Conservation (phyloP, 345 rosid genomes). For the Kandelia obovata region DNA sequence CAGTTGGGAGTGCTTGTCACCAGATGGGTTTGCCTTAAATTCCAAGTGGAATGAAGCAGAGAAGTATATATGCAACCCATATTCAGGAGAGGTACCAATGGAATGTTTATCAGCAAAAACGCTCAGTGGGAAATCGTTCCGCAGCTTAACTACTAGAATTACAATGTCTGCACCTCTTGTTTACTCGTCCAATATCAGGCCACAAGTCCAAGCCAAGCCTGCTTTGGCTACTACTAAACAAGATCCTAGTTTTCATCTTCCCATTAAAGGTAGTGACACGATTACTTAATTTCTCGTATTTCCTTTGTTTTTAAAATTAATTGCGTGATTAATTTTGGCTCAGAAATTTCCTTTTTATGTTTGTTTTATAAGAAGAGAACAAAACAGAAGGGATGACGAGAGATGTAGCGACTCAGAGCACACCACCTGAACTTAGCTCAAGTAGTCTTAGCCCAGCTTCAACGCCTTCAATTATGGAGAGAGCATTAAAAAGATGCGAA, state of each 20-base stretch:
- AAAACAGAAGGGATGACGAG: constrained; percentile 48
- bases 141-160: constrained; percentile 36
- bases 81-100: constrained; percentile 96
- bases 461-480: constrained; percentile 70
- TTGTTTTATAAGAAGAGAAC: constrained; percentile 37
- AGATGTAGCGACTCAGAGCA: constrained; percentile 91
- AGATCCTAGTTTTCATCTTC: constrained; percentile 25
- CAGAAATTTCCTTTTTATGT: too few relatives aligned
- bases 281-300: not conserved
- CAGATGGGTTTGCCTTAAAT: constrained; percentile 79
- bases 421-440: constrained; percentile 50
- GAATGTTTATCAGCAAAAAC: constrained; percentile 93
- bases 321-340: too few relatives aligned
- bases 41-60: constrained; percentile 99
- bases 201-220: constrained; percentile 35
- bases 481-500: constrained; percentile 41
- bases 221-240: constrained; percentile 13
- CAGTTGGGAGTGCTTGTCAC: constrained; percentile 64
- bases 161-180: constrained; percentile 87
- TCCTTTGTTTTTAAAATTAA: not conserved
- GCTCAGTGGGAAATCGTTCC: constrained; percentile 70
- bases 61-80: constrained; percentile 89
- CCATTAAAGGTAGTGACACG: constrained; percentile 32
- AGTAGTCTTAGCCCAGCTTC: constrained; percentile 66
- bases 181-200: constrained; percentile 38